A percentile compares a stretch with the other conserved stretches of the same genome.
phyloP scores from a whole-genome alignment of 2,329 filamentous ascomycete genomes.

The Ophiostoma novo-ulmi region DNA sequence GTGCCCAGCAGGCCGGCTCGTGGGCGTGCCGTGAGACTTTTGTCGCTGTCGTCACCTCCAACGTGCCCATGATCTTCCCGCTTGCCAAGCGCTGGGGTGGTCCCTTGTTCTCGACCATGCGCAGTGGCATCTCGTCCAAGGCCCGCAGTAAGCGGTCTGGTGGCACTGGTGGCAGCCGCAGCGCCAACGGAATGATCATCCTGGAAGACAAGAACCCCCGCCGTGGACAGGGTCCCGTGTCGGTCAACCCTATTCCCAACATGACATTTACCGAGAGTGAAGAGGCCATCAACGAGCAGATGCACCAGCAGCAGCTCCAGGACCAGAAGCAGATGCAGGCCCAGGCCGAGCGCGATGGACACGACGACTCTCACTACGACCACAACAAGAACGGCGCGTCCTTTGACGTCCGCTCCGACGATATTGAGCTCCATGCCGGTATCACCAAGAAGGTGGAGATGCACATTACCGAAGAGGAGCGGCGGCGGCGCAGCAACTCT shows the following conservation, averaged over 20 bases:
- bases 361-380: not conserved
- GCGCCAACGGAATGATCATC: slow-evolving; percentile 25
- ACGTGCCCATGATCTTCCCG: slow-evolving; percentile 29
- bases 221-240: slow-evolving; percentile 31
- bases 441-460: slow-evolving; percentile 26
- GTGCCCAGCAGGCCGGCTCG: slow-evolving; percentile 37
- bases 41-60: slow-evolving; percentile 30
- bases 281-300: slow-evolving; percentile 29
- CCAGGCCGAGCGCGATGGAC: not conserved
- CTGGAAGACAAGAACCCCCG: slow-evolving; percentile 33
- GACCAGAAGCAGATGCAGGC: not conserved
- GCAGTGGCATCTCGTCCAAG: not conserved
- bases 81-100: slow-evolving; percentile 26
- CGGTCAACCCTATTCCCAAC: slow-evolving; percentile 31
- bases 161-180: slow-evolving; percentile 18
- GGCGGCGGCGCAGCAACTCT: slow-evolving; percentile 13
- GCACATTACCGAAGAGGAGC: slow-evolving; percentile 24
- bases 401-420: not conserved
- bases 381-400: slow-evolving; percentile 13
- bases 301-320: slow-evolving; percentile 21
- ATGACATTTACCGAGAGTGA: slow-evolving; percentile 31
- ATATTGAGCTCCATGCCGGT: slow-evolving; percentile 18
- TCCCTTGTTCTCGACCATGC: slow-evolving; percentile 20
- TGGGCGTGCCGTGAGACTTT: slow-evolving; percentile 36
- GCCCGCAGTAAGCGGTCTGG: slow-evolving; percentile 2